Base-by-base conservation (phyloP, 306 rosid species). In the Clitoria ternatea region DNA sequence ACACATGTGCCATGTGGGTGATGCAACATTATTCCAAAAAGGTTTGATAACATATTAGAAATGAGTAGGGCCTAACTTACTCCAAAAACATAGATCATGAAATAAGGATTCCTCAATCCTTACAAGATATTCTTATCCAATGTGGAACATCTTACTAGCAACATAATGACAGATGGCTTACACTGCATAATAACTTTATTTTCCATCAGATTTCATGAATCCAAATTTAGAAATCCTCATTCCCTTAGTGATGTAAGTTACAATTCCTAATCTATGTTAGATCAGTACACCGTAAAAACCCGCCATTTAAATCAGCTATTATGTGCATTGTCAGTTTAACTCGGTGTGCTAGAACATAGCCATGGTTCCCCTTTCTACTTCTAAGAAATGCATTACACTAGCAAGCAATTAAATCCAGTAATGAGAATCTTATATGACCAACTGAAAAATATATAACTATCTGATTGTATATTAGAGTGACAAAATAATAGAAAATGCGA, bases 341-440 rank as follows among this genome's bases (percentile, higher is more conserved):
- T 47, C 42, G 30, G 37, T 56, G 52, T 27, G 24, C 72, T 48
- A 3, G 45, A 72, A 33, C 57, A 50, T 24, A 5, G 39, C 15
- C 61, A 49, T 32, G 20, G 61, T 44, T 66, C 54, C 43, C 66
- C 42, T 49, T 45, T 15, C 42, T 39, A 42, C 53, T 30, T 33
- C 8, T 39, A 43, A 67, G 15, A 66, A 50, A 12, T 52, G 62
- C 23, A 70, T 7, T 32, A 55, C 64, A 27, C 54, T 15, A 54
- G 8, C 27, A 14, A 14, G 30, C 39, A 60, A 79, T 47, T 44
- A 69, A 66, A 74, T 42, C 69, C 57, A 57, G 19, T 22, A 76
- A 8, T 4, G 49, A 54, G 55, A 32, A 23, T 66, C 60, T 50
- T 22, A 48, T 4, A 42, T 20, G 12, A 23, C 71, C 36, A 36